These are phyloP conservation scores for Backusella sp. DNA, from an alignment of 192 early-diverging fungal species.

Conservation along the genomic window DNA sequence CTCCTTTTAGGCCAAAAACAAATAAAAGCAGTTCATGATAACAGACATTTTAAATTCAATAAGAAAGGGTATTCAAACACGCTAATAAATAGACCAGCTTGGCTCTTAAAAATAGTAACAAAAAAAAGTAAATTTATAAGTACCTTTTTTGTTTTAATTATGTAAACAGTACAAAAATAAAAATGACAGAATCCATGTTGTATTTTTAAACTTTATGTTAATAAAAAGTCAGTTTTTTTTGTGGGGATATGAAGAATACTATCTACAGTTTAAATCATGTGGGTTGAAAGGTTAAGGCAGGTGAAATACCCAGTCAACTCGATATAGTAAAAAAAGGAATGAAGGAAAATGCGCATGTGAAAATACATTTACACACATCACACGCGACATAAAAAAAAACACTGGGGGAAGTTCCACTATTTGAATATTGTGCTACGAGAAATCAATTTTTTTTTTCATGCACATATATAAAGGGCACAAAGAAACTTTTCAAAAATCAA, in stretches of 20 bases:
- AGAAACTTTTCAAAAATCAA: background rate
- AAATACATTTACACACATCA: background rate
- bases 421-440: background rate
- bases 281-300: background rate
- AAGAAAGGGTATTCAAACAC: background rate
- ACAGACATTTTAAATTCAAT: background rate
- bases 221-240: background rate
- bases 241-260: background rate
- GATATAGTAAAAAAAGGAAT: background rate
- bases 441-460: background rate
- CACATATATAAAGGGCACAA: slow-evolving; percentile 5
- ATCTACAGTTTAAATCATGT: background rate
- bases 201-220: background rate
- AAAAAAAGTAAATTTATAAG: background rate
- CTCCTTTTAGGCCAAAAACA: background rate
- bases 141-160: background rate
- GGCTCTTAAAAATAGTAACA: background rate
- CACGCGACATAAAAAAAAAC: background rate
- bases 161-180: background rate
- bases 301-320: background rate
- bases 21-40: background rate
- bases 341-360: slow-evolving; percentile 1
- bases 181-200: background rate
- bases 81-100: background rate
- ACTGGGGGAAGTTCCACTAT: slow-evolving; percentile 2